Evolutionary conservation across 208 protist genomes (phyloP).

Genomic region (Acanthamoeba rhysodes): DNA sequence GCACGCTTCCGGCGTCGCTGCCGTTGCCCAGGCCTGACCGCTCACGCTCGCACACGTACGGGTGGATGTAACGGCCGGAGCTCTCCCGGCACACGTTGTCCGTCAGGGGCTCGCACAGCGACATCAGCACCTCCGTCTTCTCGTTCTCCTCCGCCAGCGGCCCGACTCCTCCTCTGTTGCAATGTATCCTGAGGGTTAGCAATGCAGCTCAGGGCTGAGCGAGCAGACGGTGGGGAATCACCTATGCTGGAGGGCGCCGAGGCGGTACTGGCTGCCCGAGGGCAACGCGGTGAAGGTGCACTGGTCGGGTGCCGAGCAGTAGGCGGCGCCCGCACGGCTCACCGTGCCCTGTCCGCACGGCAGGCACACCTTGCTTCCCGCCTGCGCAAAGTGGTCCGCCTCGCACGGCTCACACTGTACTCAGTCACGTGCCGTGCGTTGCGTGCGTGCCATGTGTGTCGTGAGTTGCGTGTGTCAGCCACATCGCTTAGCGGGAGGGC

Average conservation of each 20-base stretch:
- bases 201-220: background rate
- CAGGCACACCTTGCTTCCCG: background rate
- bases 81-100: slow-evolving; percentile 3
- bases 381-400: background rate
- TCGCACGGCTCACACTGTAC: background rate
- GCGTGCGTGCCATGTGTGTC: background rate
- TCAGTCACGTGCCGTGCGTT: background rate
- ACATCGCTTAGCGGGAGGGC: background rate
- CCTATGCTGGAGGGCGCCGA: slow-evolving; percentile 17
- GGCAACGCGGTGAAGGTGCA: slow-evolving; percentile 29
- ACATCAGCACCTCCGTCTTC: slow-evolving; percentile 14
- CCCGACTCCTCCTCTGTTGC: background rate
- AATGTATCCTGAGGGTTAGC: background rate
- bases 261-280: slow-evolving; percentile 3
- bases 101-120: slow-evolving; percentile 48
- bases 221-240: background rate
- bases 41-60: slow-evolving; percentile 40
- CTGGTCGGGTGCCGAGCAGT: slow-evolving; percentile 1
- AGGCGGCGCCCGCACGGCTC: slow-evolving; percentile 18
- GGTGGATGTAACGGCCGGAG: slow-evolving; percentile 14
- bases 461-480: background rate
- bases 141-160: background rate
- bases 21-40: slow-evolving; percentile 19
- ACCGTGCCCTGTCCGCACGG: slow-evolving; percentile 46
- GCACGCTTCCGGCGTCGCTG: slow-evolving; percentile 51